Evolutionary conservation across 768 basidiomycete genomes (phyloP).

Genomic region (Cystobasidium onofrii): DNA sequence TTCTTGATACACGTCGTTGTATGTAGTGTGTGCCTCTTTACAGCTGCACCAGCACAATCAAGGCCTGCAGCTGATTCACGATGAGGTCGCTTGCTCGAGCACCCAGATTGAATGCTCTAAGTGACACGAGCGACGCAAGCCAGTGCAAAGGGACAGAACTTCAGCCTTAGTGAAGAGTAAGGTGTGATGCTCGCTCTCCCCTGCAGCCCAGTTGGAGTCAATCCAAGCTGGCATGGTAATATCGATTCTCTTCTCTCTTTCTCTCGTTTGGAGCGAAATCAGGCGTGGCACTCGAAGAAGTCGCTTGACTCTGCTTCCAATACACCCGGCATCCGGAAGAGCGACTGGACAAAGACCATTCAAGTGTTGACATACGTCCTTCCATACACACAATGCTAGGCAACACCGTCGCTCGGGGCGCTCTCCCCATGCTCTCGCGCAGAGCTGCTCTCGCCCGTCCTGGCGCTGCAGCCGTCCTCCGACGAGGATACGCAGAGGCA

Average conservation of each 20-base stretch:
- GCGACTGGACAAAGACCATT: background rate
- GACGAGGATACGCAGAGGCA: slow-evolving; percentile 85
- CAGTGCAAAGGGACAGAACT: no score
- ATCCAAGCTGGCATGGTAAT: background rate
- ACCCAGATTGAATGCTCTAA: no score
- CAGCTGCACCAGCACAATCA: background rate
- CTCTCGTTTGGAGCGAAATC: background rate
- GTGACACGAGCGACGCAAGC: no score
- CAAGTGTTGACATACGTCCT: background rate
- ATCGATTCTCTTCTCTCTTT: background rate
- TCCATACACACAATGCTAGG: background rate
- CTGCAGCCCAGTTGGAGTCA: background rate
- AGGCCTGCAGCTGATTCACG: background rate
- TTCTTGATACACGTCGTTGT: no score
- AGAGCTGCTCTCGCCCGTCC: slow-evolving; percentile 27
- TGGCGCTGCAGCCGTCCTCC: slow-evolving; percentile 45
- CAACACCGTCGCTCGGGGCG: background rate
- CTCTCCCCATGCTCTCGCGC: slow-evolving; percentile 14
- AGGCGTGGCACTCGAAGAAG: background rate
- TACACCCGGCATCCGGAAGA: background rate
- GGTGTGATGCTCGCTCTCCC: background rate
- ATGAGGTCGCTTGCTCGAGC: background rate
- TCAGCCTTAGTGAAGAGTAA: background rate
- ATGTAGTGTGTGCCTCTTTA: background rate
- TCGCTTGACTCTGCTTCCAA: background rate